Percentiles rank a stretch among this genome's conserved stretches.
Conservation (phyloP, 768 basidiomycete genomes). For the Amanita pallidorosea region DNA sequence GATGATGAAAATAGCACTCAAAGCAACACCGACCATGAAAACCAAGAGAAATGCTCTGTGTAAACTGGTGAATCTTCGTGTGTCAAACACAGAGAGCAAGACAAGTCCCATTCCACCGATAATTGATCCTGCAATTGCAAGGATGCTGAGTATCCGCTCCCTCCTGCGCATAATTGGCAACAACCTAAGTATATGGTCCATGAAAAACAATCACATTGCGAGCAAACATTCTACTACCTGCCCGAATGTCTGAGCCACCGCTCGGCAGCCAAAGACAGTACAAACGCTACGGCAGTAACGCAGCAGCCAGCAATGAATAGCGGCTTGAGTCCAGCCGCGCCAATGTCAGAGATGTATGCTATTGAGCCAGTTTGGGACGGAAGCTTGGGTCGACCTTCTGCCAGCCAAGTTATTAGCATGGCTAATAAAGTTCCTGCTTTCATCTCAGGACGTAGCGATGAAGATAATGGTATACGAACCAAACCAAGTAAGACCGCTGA, state of each 20-base stretch:
- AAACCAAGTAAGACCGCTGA: slow-evolving; percentile 58
- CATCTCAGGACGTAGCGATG: background rate
- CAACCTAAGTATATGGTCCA: slow-evolving; percentile 26
- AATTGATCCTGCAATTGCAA: slow-evolving; percentile 52
- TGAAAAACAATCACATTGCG: background rate
- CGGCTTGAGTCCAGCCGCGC: slow-evolving; percentile 65
- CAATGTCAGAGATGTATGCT: slow-evolving; percentile 72
- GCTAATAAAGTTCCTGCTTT: slow-evolving; percentile 44
- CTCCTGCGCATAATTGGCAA: slow-evolving; percentile 44
- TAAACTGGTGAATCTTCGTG: slow-evolving; percentile 33
- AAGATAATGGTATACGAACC: slow-evolving; percentile 20
- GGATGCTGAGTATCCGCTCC: slow-evolving; percentile 40
- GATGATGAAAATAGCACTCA: slow-evolving; percentile 69
- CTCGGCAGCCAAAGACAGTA: slow-evolving; percentile 50
- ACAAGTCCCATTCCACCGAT: slow-evolving; percentile 58
- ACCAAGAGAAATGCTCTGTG: slow-evolving; percentile 59
- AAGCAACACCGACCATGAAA: slow-evolving; percentile 61
- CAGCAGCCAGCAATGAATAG: slow-evolving; percentile 59
- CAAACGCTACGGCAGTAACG: slow-evolving; percentile 52
- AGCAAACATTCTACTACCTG: slow-evolving; percentile 28
- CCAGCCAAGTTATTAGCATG: slow-evolving; percentile 65
- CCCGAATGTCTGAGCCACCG: slow-evolving; percentile 57
- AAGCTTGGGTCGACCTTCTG: slow-evolving; percentile 50
- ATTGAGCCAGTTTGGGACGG: slow-evolving; percentile 43
- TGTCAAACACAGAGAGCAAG: slow-evolving; percentile 65